Evolutionary conservation across 768 basidiomycete genomes (phyloP).

Genomic region (Mycena floridula): DNA sequence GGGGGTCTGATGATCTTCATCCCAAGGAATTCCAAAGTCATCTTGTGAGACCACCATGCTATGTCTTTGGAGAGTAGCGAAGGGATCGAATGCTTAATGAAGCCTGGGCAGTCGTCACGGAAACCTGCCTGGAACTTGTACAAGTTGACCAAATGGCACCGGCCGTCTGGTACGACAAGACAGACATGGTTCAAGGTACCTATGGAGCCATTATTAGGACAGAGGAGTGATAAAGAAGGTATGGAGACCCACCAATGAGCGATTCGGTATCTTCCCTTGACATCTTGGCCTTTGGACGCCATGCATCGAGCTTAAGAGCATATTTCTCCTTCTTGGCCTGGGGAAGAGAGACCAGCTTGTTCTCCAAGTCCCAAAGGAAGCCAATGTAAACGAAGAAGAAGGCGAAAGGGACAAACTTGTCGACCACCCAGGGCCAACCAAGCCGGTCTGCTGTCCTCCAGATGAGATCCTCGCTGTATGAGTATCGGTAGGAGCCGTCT

Average conservation of each 20-base stretch:
- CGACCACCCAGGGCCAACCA: conserved; percentile 29
- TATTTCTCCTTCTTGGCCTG: conserved; percentile 11
- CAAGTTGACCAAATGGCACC: neutral
- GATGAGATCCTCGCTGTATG: conserved; percentile 16
- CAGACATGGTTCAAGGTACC: neutral
- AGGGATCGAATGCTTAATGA: neutral
- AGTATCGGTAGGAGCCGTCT: conserved; percentile 3
- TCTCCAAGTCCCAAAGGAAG: conserved; percentile 14
- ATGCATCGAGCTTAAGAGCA: neutral
- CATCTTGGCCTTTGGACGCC: neutral
- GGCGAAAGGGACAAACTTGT: conserved; percentile 22
- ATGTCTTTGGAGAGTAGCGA: neutral
- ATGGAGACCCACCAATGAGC: neutral
- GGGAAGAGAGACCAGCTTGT: conserved; percentile 8
- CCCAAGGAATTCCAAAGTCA: neutral
- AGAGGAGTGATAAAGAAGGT: too few species aligned
- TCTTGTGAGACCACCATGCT: neutral
- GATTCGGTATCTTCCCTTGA: conserved; percentile 1
- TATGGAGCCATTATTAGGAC: neutral
- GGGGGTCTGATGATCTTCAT: too few species aligned
- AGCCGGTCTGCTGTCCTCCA: conserved; percentile 15
- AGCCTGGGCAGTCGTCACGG: neutral
- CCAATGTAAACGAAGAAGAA: conserved; percentile 9
- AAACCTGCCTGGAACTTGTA: neutral
- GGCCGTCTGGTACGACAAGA: neutral